A percentile compares a stretch with the other conserved stretches of the same genome.
phyloP scores from a whole-genome alignment of 495 filamentous ascomycete species.

The Jackrogersella multiformis region DNA sequence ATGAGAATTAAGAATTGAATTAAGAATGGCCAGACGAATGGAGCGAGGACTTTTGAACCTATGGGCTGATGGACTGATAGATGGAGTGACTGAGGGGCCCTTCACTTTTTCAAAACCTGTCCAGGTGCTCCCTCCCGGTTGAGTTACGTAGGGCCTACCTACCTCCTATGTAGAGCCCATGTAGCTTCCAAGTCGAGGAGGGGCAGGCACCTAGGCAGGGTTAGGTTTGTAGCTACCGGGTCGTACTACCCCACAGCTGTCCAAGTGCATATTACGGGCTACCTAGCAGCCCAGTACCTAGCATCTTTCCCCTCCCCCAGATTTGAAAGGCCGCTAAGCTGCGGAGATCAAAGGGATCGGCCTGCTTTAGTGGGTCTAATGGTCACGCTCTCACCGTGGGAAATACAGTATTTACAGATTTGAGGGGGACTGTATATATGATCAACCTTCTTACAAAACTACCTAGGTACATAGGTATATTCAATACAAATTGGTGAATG shows the following conservation, averaged over 20 bases:
- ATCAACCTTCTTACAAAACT: conserved; percentile 3
- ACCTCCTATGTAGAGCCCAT: no score
- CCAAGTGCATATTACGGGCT: no score
- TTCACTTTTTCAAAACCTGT: conserved; percentile 37
- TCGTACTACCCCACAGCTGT: conserved; percentile 41
- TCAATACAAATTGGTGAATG: no score
- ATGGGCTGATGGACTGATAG: conserved; percentile 43
- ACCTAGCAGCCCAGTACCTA: no score
- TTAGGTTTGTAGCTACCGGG: conserved; percentile 22
- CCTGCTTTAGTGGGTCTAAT: conserved; percentile 30
- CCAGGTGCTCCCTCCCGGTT: conserved; percentile 37
- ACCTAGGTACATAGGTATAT: no score
- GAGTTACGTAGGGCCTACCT: conserved; percentile 39
- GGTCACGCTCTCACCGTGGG: conserved; percentile 37
- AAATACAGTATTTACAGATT: conserved; percentile 26
- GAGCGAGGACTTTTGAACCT: conserved; percentile 26
- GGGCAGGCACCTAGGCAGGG: no score
- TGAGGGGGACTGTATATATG: not conserved
- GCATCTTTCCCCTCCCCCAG: conserved; percentile 40
- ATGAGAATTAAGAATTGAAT: conserved; percentile 21
- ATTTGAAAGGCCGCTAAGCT: conserved; percentile 27
- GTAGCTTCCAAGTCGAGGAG: conserved; percentile 30
- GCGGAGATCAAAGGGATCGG: conserved; percentile 30
- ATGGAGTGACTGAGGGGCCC: conserved; percentile 45
- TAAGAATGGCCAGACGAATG: conserved; percentile 38